Evolutionary conservation across 2,329 filamentous ascomycete species (phyloP).

Genomic region (Phialophora tarda): DNA sequence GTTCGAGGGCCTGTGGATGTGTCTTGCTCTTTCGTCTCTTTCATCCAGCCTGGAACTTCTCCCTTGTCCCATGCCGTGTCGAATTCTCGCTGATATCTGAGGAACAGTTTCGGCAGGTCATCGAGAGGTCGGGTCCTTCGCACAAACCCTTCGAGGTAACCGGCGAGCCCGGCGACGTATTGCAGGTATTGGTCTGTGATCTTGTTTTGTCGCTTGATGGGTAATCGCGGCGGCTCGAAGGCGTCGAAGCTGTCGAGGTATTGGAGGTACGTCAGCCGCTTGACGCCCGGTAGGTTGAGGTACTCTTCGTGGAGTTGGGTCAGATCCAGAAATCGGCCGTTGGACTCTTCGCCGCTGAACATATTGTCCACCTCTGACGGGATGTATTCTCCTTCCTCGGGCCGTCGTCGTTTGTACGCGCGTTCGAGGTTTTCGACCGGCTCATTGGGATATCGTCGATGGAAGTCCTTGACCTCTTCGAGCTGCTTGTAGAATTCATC

Average conservation of each 20-base stretch:
- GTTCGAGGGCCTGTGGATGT: constrained; percentile 49
- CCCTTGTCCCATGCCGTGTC: constrained; percentile 80
- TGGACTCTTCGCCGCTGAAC: constrained; percentile 95
- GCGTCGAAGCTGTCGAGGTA: constrained; percentile 91
- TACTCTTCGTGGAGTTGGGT: constrained; percentile 84
- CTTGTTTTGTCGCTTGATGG: constrained; percentile 80
- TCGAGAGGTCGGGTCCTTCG: constrained; percentile 83
- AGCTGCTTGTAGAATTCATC: constrained; percentile 90
- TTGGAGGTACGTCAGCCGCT: constrained; percentile 86
- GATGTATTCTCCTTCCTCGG: constrained; percentile 67
- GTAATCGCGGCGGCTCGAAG: constrained; percentile 75
- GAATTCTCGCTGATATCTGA: constrained; percentile 81
- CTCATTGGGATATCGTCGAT: constrained; percentile 89
- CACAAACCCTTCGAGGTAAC: constrained; percentile 88
- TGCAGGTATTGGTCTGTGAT: constrained; percentile 90
- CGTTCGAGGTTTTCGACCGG: constrained; percentile 93
- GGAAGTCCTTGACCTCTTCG: constrained; percentile 80
- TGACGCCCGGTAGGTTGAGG: constrained; percentile 84
- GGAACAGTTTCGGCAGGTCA: constrained; percentile 78
- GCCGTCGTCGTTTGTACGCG: constrained; percentile 77
- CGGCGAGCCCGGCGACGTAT: constrained; percentile 79
- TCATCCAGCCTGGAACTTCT: constrained; percentile 77
- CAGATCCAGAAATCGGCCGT: constrained; percentile 89
- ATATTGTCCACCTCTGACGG: constrained; percentile 80
- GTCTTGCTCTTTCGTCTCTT: constrained; percentile 53